Conservation (phyloP, 2,329 filamentous ascomycete species). For the Ploettnerulaceae sp. region DNA sequence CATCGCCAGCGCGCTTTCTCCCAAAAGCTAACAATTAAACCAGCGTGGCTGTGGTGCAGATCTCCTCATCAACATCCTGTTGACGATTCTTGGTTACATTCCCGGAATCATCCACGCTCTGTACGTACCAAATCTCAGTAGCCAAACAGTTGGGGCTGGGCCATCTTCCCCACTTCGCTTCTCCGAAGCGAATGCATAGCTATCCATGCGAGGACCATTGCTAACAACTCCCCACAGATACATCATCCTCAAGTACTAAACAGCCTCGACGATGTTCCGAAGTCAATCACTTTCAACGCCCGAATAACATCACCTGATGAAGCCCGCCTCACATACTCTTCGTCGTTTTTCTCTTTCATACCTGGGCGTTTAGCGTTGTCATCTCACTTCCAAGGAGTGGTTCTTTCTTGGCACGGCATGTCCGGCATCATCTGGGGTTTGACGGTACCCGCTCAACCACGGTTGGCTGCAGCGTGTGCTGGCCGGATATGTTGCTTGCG, state of each 20-base stretch:
- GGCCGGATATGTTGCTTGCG: too few relatives aligned
- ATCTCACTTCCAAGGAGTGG: neutral
- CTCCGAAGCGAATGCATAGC: slow-evolving; percentile 1
- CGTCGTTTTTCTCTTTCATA: slow-evolving; percentile 11
- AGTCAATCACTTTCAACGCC: neutral
- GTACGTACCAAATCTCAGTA: too few relatives aligned
- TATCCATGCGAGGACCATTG: too few relatives aligned
- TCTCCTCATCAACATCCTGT: slow-evolving; percentile 85
- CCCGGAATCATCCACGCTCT: slow-evolving; percentile 88
- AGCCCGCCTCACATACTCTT: slow-evolving; percentile 17
- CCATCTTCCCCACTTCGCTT: too few relatives aligned
- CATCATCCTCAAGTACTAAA: slow-evolving; percentile 86
- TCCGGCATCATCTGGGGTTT: slow-evolving; percentile 14
- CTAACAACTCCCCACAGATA: slow-evolving; percentile 45
- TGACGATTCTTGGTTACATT: slow-evolving; percentile 69
- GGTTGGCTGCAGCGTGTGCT: slow-evolving; percentile 10
- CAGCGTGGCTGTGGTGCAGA: slow-evolving; percentile 77
- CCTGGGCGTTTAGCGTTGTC: slow-evolving; percentile 18
- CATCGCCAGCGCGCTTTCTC: neutral
- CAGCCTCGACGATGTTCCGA: neutral
- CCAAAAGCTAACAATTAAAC: slow-evolving; percentile 7
- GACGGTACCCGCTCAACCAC: slow-evolving; percentile 3
- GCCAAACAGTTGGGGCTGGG: too few relatives aligned
- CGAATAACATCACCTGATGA: slow-evolving; percentile 8
- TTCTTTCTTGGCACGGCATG: slow-evolving; percentile 19